These are phyloP conservation scores for Withania somnifera DNA, from an alignment of 305 asterid species.

Conservation along the genomic window DNA sequence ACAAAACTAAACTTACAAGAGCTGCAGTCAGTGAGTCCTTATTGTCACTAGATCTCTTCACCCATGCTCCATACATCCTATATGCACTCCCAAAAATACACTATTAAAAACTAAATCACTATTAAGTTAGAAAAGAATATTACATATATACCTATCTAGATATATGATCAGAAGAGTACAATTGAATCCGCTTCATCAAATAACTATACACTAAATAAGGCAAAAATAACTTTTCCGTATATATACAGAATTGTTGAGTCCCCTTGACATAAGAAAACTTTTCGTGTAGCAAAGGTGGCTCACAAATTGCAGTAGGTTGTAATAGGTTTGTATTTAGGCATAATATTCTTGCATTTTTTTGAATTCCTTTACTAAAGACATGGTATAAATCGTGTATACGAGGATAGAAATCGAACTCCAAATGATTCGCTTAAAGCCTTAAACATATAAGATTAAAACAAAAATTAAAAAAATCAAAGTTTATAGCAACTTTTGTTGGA, in stretches of 20 bases:
- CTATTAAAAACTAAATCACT: neutral
- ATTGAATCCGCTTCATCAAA: neutral
- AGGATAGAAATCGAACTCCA: neutral
- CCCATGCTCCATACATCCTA: conserved; percentile 67
- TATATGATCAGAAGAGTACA: neutral
- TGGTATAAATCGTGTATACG: too few species aligned
- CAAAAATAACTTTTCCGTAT: neutral
- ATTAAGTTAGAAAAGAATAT: neutral
- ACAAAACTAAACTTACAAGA: conserved; percentile 29
- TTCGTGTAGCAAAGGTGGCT: neutral
- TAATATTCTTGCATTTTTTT: neutral
- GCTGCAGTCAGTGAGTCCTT: conserved; percentile 19
- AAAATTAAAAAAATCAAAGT: neutral
- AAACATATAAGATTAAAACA: too few species aligned
- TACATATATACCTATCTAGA: neutral
- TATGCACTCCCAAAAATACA: conserved; percentile 12
- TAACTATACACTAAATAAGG: neutral
- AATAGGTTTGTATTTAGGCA: neutral
- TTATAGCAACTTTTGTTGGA: neutral
- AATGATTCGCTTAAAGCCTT: neutral
- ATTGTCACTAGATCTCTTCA: conserved; percentile 33
- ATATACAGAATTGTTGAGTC: neutral
- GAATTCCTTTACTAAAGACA: neutral
- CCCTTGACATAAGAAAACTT: neutral
- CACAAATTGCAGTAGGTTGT: neutral